Base-by-base conservation (phyloP, 2,329 filamentous ascomycete species). In the Beauveria caledonica region DNA sequence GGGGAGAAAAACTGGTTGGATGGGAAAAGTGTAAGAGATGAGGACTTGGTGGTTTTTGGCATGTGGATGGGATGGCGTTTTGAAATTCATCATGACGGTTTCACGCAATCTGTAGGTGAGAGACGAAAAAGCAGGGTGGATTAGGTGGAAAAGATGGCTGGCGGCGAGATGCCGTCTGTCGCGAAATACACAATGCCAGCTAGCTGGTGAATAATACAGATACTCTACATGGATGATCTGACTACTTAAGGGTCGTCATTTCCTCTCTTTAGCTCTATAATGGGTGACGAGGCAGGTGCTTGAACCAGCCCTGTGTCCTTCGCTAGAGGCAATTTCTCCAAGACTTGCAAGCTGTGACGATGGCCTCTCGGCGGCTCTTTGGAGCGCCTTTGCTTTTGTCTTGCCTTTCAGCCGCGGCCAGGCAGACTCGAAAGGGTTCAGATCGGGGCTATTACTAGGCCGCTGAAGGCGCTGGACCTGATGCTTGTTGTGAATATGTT, bases 21-120 rank as follows among this genome's bases (percentile, higher is more conserved):
- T 11, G 36, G 17, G 11, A n/a, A 33, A 23, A 11, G 19, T 49
- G n/a, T 33, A 36, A 27, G 15, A 17, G 23, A 44, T 15, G 11
- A 46, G 23, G 5, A 46, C n/a, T 40, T n/a, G 9, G 6, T 45
- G 21, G 2, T 25, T 25, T 56, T 56, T 36, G 40, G n/a, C 45
- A 50, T 58, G 33, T n/a, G 33, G 36, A 58, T 51, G 29, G 55
- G 55, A 44, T 48, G 54, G 54, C 54, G 54, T 57, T 57, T 57
- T 57, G 54, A 57, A 56, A 46, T 56, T 23, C 53, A 46, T 56
- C 53, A 56, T 56, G 53, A 57, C 54, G 44, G 27, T 36, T 21
- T 48, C 25, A 25, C 27, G 54, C 27, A 21, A 44, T 48, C 54
- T 39, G 36, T 27, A 57, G 36, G 54, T 21, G 23, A 25, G 39